phyloP scores from a whole-genome alignment of 176 grass and related monocot genomes.

The Cocos nucifera region DNA sequence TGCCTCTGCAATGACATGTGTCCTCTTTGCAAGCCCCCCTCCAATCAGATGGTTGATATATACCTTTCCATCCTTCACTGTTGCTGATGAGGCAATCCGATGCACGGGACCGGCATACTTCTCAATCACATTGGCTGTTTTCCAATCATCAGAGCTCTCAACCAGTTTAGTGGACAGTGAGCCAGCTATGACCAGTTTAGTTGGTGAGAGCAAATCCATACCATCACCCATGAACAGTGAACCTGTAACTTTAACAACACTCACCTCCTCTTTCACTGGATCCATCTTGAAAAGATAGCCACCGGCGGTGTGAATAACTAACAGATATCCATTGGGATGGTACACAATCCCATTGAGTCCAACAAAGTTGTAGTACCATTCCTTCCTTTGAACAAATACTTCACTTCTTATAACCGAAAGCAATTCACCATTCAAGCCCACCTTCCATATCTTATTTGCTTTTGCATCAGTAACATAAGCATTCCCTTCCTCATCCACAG shows the following conservation, averaged over 20 bases:
- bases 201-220: constrained; percentile 60
- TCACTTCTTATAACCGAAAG: constrained; percentile 53
- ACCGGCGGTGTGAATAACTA: constrained; percentile 70
- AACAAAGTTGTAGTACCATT: constrained; percentile 38
- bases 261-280: constrained; percentile 22
- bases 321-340: constrained; percentile 78
- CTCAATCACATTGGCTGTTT: constrained; percentile 47
- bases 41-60: constrained; percentile 85
- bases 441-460: constrained; percentile 83
- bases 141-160: constrained; percentile 82
- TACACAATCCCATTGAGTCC: constrained; percentile 72
- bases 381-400: constrained; percentile 42
- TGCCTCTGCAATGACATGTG: constrained; percentile 63
- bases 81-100: constrained; percentile 57
- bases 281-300: constrained; percentile 78
- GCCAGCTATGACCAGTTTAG: constrained; percentile 55
- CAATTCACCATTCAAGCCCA: constrained; percentile 46
- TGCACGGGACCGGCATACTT: constrained; percentile 55
- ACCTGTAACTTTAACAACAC: constrained; percentile 44
- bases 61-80: constrained; percentile 66
- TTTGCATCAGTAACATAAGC: constrained; percentile 62
- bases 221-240: constrained; percentile 66
- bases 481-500: constrained; percentile 64
- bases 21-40: constrained; percentile 55
- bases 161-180: constrained; percentile 41